These are phyloP conservation scores for Collybia nuda DNA, from an alignment of 768 basidiomycete species.

Conservation along the genomic window DNA sequence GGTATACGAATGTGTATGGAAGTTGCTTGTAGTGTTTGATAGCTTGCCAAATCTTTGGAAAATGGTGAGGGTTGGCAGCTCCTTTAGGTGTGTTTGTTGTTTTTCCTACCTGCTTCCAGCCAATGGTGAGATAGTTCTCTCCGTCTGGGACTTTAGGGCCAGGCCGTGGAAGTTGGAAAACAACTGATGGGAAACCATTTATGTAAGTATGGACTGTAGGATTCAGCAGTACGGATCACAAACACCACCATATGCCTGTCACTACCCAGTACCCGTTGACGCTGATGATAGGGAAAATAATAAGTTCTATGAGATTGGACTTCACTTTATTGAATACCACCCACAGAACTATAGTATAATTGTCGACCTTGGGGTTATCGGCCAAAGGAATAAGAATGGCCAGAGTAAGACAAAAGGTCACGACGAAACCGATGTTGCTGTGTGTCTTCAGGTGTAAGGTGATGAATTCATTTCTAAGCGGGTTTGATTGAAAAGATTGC, in stretches of 20 bases:
- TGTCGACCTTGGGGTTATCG: slow-evolving; percentile 63
- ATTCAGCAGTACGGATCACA: slow-evolving; percentile 17
- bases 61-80: background rate
- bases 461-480: background rate
- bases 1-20: slow-evolving; percentile 80
- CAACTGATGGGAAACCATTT: slow-evolving; percentile 44
- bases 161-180: slow-evolving; percentile 80
- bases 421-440: slow-evolving; percentile 75
- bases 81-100: background rate
- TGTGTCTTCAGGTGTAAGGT: slow-evolving; percentile 49
- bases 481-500: slow-evolving; percentile 11
- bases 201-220: background rate
- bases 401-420: slow-evolving; percentile 63
- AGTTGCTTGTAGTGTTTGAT: slow-evolving; percentile 73
- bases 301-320: background rate
- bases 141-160: slow-evolving; percentile 79
- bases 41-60: slow-evolving; percentile 69
- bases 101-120: slow-evolving; percentile 75
- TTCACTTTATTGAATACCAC: slow-evolving; percentile 17
- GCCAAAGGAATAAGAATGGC: slow-evolving; percentile 67
- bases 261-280: slow-evolving; percentile 78
- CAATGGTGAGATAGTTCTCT: slow-evolving; percentile 75
- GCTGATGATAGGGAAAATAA: slow-evolving; percentile 28
- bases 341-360: slow-evolving; percentile 71
- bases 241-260: slow-evolving; percentile 88